Percentiles rank a stretch among this genome's conserved stretches.
Conservation (phyloP, 192 early-diverging fungal species). For the Lobosporangium transversale region DNA sequence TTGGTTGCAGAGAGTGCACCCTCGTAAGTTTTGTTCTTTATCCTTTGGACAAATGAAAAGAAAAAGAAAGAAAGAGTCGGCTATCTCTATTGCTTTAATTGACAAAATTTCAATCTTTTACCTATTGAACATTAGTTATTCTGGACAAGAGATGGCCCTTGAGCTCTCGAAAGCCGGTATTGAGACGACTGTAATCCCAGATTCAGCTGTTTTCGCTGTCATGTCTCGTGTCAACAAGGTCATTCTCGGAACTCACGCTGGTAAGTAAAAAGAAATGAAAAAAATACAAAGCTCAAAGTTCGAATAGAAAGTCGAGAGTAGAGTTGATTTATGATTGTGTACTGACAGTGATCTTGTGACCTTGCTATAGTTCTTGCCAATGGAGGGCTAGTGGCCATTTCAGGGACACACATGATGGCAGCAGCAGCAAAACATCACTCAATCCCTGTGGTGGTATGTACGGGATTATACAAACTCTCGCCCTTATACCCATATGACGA, state of each 20-base stretch:
- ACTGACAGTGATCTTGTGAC: not conserved
- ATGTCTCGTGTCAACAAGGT: slow-evolving; percentile 99
- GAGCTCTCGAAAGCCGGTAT: slow-evolving; percentile 81
- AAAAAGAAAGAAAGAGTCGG: not conserved
- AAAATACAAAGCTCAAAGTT: not conserved
- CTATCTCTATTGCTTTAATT: not conserved
- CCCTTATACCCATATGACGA: slow-evolving; percentile 90
- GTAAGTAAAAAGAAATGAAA: slow-evolving; percentile 31
- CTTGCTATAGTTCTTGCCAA: slow-evolving; percentile 89
- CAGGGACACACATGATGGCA: slow-evolving; percentile 84
- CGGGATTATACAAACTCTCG: slow-evolving; percentile 89
- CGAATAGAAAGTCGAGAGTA: no score
- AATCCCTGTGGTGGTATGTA: slow-evolving; percentile 92
- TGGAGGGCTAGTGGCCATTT: slow-evolving; percentile 87
- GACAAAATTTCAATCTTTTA: not conserved
- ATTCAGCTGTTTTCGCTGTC: slow-evolving; percentile 94
- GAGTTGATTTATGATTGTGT: no score
- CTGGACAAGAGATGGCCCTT: slow-evolving; percentile 87
- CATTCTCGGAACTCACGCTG: slow-evolving; percentile 89
- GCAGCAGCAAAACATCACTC: slow-evolving; percentile 93
- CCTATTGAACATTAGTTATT: slow-evolving; percentile 59
- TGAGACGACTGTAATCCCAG: slow-evolving; percentile 90
- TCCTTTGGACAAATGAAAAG: not conserved
- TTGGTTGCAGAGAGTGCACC: slow-evolving; percentile 94
- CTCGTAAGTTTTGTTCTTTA: slow-evolving; percentile 61